Base-by-base conservation (phyloP, 1,284 basidiomycete genomes). In the Leccinum subfulvum region DNA sequence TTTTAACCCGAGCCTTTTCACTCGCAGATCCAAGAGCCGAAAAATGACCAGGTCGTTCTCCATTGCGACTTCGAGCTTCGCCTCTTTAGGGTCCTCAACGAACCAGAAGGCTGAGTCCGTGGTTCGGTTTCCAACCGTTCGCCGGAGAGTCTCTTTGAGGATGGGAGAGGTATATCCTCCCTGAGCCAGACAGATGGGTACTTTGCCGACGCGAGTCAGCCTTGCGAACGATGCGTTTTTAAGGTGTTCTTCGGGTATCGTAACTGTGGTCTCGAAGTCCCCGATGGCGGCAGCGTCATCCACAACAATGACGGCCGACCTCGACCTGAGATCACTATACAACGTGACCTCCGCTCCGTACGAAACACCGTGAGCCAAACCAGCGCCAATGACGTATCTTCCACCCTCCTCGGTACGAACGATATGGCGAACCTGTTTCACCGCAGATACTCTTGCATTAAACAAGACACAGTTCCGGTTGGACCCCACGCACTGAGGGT, bases 401-500 rank as follows among this genome's bases (percentile, higher is more conserved):
- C 64, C 39, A 3, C 7, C 23, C 10, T 28, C 8, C 2, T 37
- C 23, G 23, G 21, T n/a, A n/a, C 16, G 35, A n/a, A 47, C 37
- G 2, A 37, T 47, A 44, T 65, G 35, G 18, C 47, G 49, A 39
- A 62, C 61, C 8, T 59, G 62, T 33, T 41, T 53, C 5, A 59
- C 41, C 21, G 26, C 28, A 21, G 37, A 56, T 1, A 64, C 54
- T 53, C 53, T 68, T 3, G 55, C 53, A 14, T 66, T 39, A 35
- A 72, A 73, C 33, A 73, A 54, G 52, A 58, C 13, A 16, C 71
- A 71, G 47, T 64, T 16, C 23, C 21, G 63, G 52, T 66, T 47
- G 10, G 23, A 0, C 6, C 71, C 71, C 54, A 66, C 65, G 16
- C 69, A 70, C 8, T 56, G 67, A 8, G 69, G 69, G 53, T 63